Percentiles rank a stretch among this genome's conserved stretches.
Evolutionary conservation across 352 stramenopile species (phyloP).

Genomic region (Pythium sp.): DNA sequence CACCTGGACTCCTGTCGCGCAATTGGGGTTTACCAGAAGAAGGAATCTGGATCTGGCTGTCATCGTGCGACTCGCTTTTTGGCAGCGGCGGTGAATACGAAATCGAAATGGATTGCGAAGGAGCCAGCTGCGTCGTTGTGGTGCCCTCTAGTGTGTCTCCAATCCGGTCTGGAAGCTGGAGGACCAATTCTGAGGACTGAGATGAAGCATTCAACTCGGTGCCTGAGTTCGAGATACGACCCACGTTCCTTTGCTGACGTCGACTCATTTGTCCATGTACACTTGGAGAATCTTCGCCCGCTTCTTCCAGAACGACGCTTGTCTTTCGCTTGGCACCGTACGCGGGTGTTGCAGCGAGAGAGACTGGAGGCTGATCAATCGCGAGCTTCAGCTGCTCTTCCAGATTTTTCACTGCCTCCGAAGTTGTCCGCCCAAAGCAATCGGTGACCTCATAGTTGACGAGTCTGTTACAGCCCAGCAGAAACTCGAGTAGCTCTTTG

Average conservation of each 20-base stretch:
- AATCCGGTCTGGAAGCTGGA: neutral
- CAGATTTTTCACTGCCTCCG: slow-evolving; percentile 21
- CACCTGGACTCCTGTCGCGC: neutral
- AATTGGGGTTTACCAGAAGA: neutral
- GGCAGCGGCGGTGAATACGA: neutral
- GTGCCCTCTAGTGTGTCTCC: neutral
- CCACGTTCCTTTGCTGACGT: neutral
- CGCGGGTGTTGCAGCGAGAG: neutral
- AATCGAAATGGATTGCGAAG: slow-evolving; percentile 5
- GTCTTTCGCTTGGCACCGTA: slow-evolving; percentile 2
- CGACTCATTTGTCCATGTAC: neutral
- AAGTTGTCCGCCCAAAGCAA: slow-evolving; percentile 35
- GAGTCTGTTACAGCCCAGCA: slow-evolving; percentile 17
- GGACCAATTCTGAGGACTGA: neutral
- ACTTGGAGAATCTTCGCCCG: slow-evolving; percentile 4
- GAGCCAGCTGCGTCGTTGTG: neutral
- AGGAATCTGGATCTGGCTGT: neutral
- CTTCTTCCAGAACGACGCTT: slow-evolving; percentile 16
- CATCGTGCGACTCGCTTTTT: neutral
- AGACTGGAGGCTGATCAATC: neutral
- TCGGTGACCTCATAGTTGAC: slow-evolving; percentile 25
- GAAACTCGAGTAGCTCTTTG: slow-evolving; percentile 14
- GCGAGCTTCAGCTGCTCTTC: slow-evolving; percentile 11
- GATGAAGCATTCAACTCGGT: neutral
- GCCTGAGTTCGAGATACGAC: neutral